These are phyloP conservation scores for Xanthoconium separans DNA, from an alignment of 1,284 basidiomycete species.

Conservation along the genomic window DNA sequence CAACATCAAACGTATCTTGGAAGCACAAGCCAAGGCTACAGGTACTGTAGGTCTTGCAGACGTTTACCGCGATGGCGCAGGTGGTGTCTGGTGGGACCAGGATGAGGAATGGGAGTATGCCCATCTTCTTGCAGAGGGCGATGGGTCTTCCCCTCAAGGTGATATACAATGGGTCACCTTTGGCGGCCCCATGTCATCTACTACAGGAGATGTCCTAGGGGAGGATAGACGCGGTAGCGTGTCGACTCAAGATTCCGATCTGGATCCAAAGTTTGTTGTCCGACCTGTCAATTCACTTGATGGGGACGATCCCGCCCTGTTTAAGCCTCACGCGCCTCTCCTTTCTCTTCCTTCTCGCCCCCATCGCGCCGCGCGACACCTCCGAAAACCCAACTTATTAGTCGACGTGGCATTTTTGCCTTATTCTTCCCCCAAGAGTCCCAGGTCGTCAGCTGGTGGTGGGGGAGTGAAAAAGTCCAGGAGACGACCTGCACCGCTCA, in stretches of 20 bases:
- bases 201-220: constrained; percentile 16
- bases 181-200: constrained; percentile 21
- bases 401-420: constrained; percentile 38
- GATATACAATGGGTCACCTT: constrained; percentile 47
- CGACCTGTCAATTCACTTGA: constrained; percentile 39
- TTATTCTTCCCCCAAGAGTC: constrained; percentile 14
- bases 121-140: constrained; percentile 47
- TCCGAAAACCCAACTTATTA: constrained; percentile 41
- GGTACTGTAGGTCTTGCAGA: constrained; percentile 42
- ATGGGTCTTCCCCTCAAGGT: constrained; percentile 14
- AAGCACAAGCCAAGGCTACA: constrained; percentile 47
- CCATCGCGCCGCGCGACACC: constrained; percentile 39
- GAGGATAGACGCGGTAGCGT: constrained; percentile 44
- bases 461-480: constrained; percentile 27
- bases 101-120: constrained; percentile 69
- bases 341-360: constrained; percentile 40
- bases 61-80: constrained; percentile 57
- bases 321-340: constrained; percentile 36
- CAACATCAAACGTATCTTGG: constrained; percentile 56
- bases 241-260: constrained; percentile 52
- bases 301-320: constrained; percentile 35
- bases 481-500: constrained; percentile 47
- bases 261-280: constrained; percentile 50
- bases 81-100: constrained; percentile 67
- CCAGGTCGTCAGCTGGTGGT: constrained; percentile 1